phyloP scores from a whole-genome alignment of 164 flowering plant genomes.

The Liquidambar formosana region DNA sequence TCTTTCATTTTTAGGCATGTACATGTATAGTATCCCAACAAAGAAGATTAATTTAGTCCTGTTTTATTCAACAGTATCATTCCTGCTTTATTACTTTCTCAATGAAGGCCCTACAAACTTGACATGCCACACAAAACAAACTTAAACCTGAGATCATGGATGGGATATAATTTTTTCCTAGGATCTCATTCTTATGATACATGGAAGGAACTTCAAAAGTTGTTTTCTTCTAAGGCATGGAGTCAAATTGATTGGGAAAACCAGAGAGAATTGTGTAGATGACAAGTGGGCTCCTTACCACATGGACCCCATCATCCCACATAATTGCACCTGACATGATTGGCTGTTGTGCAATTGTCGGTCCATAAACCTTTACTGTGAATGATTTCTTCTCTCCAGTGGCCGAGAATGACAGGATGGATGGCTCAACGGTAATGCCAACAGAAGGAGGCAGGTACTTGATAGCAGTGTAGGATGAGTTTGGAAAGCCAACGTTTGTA shows the following conservation, averaged over 20 bases:
- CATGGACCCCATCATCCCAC: constrained; percentile 41
- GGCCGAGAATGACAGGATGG: constrained; percentile 31
- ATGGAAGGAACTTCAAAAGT: constrained; percentile 15
- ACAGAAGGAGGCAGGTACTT: constrained; percentile 13
- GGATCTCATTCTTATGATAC: constrained; percentile 12
- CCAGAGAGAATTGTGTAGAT: constrained; percentile 30
- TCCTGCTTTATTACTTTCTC: background rate
- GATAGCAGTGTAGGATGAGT: constrained; percentile 37
- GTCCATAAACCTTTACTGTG: constrained; percentile 36
- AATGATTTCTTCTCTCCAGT: constrained; percentile 38
- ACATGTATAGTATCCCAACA: too few relatives aligned
- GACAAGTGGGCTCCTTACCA: constrained; percentile 45
- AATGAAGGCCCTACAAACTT: background rate
- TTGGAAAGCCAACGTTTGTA: constrained; percentile 45
- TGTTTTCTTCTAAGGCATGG: constrained; percentile 4
- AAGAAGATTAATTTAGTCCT: too few relatives aligned
- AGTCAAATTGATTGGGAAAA: background rate
- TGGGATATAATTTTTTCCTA: constrained; percentile 6
- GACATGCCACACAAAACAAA: too few relatives aligned
- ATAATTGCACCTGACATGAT: constrained; percentile 41
- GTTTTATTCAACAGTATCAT: too few relatives aligned
- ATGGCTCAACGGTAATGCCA: constrained; percentile 29
- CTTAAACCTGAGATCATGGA: too few relatives aligned
- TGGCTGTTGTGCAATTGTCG: constrained; percentile 31
- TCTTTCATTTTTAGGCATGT: too few relatives aligned